A percentile compares a stretch with the other conserved stretches of the same genome.
These are phyloP conservation scores for Debaryomyces coudertii DNA, from an alignment of 1,139 yeast genomes.

Conservation along the genomic window DNA sequence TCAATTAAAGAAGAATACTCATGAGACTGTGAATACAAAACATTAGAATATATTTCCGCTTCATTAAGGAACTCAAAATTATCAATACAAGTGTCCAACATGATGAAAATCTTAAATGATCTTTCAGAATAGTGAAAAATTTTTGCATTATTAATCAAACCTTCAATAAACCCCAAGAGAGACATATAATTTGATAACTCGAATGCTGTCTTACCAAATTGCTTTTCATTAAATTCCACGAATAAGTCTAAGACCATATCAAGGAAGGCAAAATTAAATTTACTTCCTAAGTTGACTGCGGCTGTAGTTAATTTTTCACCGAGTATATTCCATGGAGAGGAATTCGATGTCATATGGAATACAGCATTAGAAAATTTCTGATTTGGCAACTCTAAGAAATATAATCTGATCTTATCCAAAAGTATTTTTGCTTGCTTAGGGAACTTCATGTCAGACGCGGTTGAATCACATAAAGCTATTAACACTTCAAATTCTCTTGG, in stretches of 20 bases:
- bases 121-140: conserved; percentile 33
- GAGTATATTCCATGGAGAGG: conserved; percentile 43
- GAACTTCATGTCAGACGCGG: conserved; percentile 41
- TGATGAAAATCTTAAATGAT: conserved; percentile 36
- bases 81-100: conserved; percentile 44
- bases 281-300: conserved; percentile 40
- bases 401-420: conserved; percentile 56
- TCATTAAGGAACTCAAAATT: conserved; percentile 45
- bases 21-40: conserved; percentile 24
- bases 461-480: conserved; percentile 64
- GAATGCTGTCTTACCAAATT: conserved; percentile 25
- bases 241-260: conserved; percentile 35
- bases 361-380: conserved; percentile 44
- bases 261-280: conserved; percentile 29
- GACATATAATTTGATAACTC: conserved; percentile 46
- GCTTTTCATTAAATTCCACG: conserved; percentile 28
- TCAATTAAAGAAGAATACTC: conserved; percentile 32
- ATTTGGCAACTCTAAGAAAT: conserved; percentile 60
- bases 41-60: conserved; percentile 39
- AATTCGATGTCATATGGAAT: conserved; percentile 26
- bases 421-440: conserved; percentile 54
- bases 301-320: conserved; percentile 41
- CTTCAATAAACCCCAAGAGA: conserved; percentile 50
- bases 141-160: conserved; percentile 38
- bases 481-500: conserved; percentile 71